Percentiles rank a stretch among this genome's conserved stretches.
Conservation (phyloP, 2,329 filamentous ascomycete species). For the Neodidymelliopsis sp. region DNA sequence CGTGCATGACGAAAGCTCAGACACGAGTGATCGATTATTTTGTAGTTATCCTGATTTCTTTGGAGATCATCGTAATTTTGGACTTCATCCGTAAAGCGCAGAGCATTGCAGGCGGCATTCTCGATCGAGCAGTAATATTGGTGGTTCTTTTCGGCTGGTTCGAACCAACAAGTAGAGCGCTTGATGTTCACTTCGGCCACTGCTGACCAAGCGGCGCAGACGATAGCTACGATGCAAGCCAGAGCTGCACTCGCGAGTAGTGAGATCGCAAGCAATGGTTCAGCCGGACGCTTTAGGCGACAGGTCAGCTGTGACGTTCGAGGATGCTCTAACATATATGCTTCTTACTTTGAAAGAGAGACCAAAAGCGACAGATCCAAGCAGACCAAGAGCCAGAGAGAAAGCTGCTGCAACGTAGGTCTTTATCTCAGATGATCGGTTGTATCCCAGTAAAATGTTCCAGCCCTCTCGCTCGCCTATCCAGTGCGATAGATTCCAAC, state of each 20-base stretch:
- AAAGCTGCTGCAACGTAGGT: conserved; percentile 4
- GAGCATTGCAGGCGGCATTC: conserved; percentile 1
- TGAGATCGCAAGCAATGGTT: not conserved
- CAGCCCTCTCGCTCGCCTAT: not conserved
- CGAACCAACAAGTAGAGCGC: not conserved
- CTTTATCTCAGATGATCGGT: conserved; percentile 7
- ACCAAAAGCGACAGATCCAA: not conserved
- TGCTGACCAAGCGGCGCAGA: not conserved
- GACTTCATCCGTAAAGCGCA: not conserved
- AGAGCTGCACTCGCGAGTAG: not conserved
- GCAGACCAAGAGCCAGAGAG: not conserved
- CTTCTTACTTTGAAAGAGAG: conserved; percentile 3
- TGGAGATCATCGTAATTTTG: not conserved
- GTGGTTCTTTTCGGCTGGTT: not conserved
- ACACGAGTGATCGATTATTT: not conserved
- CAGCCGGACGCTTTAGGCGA: not conserved
- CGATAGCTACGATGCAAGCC: not conserved
- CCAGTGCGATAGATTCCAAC: not conserved
- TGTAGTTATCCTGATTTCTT: too few species aligned
- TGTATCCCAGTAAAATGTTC: not conserved
- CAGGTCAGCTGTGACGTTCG: too few species aligned
- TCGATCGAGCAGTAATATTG: conserved; percentile 6
- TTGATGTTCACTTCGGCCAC: not conserved
- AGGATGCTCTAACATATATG: too few species aligned
- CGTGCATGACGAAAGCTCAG: conserved; percentile 2